phyloP scores from a whole-genome alignment of 169 alveolate genomes.

The Cytauxzoon felis region DNA sequence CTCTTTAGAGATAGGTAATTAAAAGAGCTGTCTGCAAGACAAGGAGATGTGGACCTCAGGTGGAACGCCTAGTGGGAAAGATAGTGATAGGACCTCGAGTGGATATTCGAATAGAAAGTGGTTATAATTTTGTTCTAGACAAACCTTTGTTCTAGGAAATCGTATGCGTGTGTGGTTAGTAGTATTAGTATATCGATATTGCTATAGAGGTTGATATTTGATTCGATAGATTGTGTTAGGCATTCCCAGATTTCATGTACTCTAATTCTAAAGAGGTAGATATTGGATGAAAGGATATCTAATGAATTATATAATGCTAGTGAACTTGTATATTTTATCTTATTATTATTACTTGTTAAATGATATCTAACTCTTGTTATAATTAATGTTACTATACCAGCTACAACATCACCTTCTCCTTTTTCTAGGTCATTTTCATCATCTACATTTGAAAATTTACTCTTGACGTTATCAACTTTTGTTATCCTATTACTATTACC shows the following conservation, averaged over 20 bases:
- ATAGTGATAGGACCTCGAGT: too few relatives aligned
- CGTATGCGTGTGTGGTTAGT: constrained; percentile 3
- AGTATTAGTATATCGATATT: constrained; percentile 25
- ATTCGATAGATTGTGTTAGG: constrained; percentile 27
- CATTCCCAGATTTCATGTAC: constrained; percentile 52
- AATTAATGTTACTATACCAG: constrained; percentile 24
- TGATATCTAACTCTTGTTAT: constrained; percentile 41
- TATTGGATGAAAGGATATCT: constrained; percentile 10
- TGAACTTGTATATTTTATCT: constrained; percentile 8
- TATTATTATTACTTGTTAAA: neutral
- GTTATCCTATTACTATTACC: neutral
- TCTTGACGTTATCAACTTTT: neutral
- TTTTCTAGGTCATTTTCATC: constrained; percentile 1
- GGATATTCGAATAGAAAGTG: too few relatives aligned
- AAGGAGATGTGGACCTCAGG: too few relatives aligned
- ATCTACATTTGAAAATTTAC: neutral
- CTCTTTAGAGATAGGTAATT: too few relatives aligned
- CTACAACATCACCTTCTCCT: constrained; percentile 17
- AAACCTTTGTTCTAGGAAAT: constrained; percentile 41
- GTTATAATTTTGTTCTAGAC: too few relatives aligned
- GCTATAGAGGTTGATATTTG: constrained; percentile 1
- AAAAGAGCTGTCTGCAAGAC: too few relatives aligned
- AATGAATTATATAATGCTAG: constrained; percentile 20
- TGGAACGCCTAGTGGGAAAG: too few relatives aligned
- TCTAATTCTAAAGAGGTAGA: constrained; percentile 29